A percentile compares a stretch with the other conserved stretches of the same genome.
phyloP scores from a whole-genome alignment of 352 stramenopile species.

The Globisporangium carolinianum region DNA sequence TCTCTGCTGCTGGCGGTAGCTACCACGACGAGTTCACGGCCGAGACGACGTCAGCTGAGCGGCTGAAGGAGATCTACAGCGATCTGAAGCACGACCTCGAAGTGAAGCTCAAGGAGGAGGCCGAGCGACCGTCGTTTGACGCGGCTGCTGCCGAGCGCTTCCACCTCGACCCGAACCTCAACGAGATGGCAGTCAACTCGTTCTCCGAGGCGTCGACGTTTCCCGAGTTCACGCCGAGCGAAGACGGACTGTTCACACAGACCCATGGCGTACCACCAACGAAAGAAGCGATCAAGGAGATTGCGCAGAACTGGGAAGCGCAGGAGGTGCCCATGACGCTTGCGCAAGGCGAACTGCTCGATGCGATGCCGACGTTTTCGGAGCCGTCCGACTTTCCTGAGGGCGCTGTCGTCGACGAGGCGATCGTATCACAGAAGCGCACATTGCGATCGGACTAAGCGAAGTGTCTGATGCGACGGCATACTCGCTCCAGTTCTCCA shows the following conservation, averaged over 20 bases:
- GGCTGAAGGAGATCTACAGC: constrained; percentile 15
- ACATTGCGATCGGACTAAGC: not conserved
- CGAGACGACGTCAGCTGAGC: constrained; percentile 6
- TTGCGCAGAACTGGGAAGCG: not conserved
- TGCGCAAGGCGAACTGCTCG: constrained; percentile 20
- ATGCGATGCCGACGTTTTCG: constrained; percentile 25
- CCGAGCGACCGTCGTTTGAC: not conserved
- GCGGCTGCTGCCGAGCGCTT: constrained; percentile 14
- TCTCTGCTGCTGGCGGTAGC: constrained; percentile 16
- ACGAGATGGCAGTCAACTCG: constrained; percentile 35
- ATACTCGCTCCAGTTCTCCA: no score
- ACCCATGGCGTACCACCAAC: constrained; percentile 11
- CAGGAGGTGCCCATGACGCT: constrained; percentile 7
- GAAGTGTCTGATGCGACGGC: not conserved
- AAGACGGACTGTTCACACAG: constrained; percentile 43
- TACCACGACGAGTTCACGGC: constrained; percentile 22
- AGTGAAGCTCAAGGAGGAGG: constrained; percentile 19
- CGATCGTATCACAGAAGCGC: constrained; percentile 26
- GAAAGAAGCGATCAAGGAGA: constrained; percentile 4
- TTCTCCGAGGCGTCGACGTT: constrained; percentile 67
- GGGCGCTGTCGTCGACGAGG: constrained; percentile 39
- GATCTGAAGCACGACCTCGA: constrained; percentile 24
- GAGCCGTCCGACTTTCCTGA: constrained; percentile 65
- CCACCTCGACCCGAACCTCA: constrained; percentile 28
- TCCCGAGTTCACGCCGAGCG: constrained; percentile 48